A percentile compares a stretch with the other conserved stretches of the same genome.
phyloP scores from a whole-genome alignment of 176 grass and related monocot genomes.

The Oryza australiensis region DNA sequence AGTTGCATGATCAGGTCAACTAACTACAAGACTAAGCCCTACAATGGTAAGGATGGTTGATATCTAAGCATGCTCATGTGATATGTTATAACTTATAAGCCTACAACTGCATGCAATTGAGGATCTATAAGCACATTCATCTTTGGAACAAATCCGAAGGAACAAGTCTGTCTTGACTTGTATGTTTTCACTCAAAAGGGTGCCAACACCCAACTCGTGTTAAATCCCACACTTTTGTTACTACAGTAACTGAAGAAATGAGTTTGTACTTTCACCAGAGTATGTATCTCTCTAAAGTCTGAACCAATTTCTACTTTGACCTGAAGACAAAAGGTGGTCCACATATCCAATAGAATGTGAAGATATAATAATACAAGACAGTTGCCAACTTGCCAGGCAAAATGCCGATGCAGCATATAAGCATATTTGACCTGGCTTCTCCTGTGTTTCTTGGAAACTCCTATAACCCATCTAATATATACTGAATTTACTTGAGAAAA shows the following conservation, averaged over 20 bases:
- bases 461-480: conserved; percentile 21
- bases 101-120: background rate
- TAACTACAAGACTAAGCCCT: background rate
- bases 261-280: conserved; percentile 2
- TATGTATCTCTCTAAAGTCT: background rate
- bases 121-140: background rate
- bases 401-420: background rate
- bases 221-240: background rate
- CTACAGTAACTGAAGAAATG: background rate
- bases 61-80: background rate
- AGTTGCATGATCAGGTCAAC: background rate
- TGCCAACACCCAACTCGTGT: background rate
- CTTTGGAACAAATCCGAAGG: conserved; percentile 5
- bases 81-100: background rate
- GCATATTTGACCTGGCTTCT: background rate
- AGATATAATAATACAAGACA: conserved; percentile 21
- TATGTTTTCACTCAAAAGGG: background rate
- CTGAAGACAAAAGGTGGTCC: conserved; percentile 19
- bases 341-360: background rate
- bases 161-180: background rate
- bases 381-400: conserved; percentile 5
- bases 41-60: background rate
- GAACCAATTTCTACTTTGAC: background rate
- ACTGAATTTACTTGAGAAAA: background rate
- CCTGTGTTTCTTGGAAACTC: conserved; percentile 15